Evolutionary conservation across 2,329 filamentous ascomycete genomes (phyloP), one percentile per base, ranked within the genome.

Genomic region (Drechslerella dactyloides): DNA sequence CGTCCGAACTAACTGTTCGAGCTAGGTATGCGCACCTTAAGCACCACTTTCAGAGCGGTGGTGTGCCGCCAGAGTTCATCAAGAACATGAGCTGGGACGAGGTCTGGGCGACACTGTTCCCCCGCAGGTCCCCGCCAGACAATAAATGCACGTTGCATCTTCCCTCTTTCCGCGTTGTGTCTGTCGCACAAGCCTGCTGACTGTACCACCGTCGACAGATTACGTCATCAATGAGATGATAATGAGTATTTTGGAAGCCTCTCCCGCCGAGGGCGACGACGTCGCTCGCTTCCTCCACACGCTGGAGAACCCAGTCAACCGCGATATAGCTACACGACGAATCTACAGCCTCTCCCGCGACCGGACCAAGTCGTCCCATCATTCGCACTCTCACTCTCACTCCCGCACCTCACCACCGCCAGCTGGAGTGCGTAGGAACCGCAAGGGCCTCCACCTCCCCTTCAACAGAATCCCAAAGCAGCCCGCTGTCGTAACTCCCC

Each of bases 31-130:
- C 66, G 11, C 66, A 70, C 17, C 48, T 70, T 24, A 70, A 64
- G 58, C 35, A 56, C 17, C 66, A 70, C 50, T 70, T 70, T 37
- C 55, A n/a, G 10, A 23, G 55, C 30, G 48, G 50, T 24, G 21
- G n/a, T 1, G 56, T 70, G 10, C 66, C 66, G 1, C 5, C 59
- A 1, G 66, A 54, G 19, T 70, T 70, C 33, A 59, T 64, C 50
- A 70, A 64, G 40, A 70, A 70, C 33, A 70, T 70, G 66, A 60
- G 66, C 19, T 70, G 66, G 66, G 66, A 70, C 27, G 66, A 70
- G 35, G 60, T 70, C 17, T 70, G 66, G 66, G 37, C 46, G 23
- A 70, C 66, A 6, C 59, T 70, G 17, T 70, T 70, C 48, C 60
- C 66, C 2, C 17, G 54, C 44, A 60, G 11, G 37, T 46, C 48